A percentile compares a stretch with the other conserved stretches of the same genome.
These are phyloP conservation scores for Bifiguratus adelaidae DNA, from an alignment of 192 early-diverging fungal genomes.

Conservation along the genomic window DNA sequence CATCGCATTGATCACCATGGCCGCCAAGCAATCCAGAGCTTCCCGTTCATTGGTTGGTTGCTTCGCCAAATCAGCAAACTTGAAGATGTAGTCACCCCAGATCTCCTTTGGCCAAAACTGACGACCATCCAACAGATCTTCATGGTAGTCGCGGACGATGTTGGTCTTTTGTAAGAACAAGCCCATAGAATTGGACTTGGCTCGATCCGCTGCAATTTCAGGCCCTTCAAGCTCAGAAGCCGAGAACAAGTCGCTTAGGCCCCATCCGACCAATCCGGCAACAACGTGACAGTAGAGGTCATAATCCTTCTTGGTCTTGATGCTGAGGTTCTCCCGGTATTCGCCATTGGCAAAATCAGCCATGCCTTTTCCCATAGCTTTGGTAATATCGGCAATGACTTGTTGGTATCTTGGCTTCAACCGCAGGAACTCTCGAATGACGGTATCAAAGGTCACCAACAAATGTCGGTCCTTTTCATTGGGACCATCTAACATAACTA, in stretches of 20 bases:
- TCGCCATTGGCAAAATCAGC: slow-evolving; percentile 64
- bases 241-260: slow-evolving; percentile 84
- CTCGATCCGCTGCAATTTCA: slow-evolving; percentile 29
- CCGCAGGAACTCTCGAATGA: slow-evolving; percentile 81
- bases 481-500: slow-evolving; percentile 51
- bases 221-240: slow-evolving; percentile 72
- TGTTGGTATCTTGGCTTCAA: slow-evolving; percentile 69
- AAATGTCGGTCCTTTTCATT: slow-evolving; percentile 91
- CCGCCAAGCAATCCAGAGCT: slow-evolving; percentile 75
- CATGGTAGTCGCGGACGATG: slow-evolving; percentile 91
- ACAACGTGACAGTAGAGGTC: slow-evolving; percentile 98
- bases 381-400: slow-evolving; percentile 85
- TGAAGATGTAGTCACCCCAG: slow-evolving; percentile 76
- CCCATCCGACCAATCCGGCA: slow-evolving; percentile 90
- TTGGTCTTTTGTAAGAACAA: slow-evolving; percentile 98
- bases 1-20: slow-evolving; percentile 81
- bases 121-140: slow-evolving; percentile 81
- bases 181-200: slow-evolving; percentile 88
- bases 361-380: slow-evolving; percentile 94
- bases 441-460: slow-evolving; percentile 80
- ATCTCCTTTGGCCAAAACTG: slow-evolving; percentile 95
- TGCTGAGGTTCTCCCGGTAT: slow-evolving; percentile 29
- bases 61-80: slow-evolving; percentile 59
- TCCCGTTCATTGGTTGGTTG: slow-evolving; percentile 16
- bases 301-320: slow-evolving; percentile 78